Conservation (phyloP, 257 asterid genomes). For the Solanum clarkiae region DNA sequence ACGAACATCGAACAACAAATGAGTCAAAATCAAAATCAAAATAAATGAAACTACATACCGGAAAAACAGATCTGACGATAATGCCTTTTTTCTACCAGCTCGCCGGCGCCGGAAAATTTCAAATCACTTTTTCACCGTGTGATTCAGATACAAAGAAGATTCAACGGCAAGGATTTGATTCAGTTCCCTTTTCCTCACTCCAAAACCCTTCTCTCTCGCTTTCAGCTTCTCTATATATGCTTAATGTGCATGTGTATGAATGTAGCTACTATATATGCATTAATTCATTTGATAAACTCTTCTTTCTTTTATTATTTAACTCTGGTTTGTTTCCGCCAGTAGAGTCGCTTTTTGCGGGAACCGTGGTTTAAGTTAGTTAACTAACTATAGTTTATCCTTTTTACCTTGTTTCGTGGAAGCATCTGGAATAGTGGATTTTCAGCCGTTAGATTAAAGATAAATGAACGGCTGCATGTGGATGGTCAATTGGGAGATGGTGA, state of each 20-base stretch:
- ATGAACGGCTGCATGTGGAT: neutral
- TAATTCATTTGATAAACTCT: too few species aligned
- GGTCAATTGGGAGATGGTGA: conserved; percentile 6
- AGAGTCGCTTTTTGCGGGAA: neutral
- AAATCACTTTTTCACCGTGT: neutral
- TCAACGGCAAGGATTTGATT: conserved; percentile 27
- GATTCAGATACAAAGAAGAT: neutral
- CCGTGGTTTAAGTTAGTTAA: neutral
- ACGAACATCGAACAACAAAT: neutral
- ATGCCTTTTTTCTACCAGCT: neutral
- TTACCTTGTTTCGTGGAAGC: conserved; percentile 12
- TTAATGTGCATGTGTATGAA: neutral
- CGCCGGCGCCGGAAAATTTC: conserved; percentile 2
- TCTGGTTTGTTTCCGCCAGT: neutral
- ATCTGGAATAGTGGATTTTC: conserved; percentile 25
- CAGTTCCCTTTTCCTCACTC: neutral
- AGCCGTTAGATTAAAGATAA: conserved; percentile 25
- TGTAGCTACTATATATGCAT: neutral
- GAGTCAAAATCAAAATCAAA: neutral
- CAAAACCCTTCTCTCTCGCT: conserved; percentile 10
- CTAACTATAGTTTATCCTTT: neutral
- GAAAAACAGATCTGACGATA: conserved; percentile 53
- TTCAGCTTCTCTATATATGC: neutral
- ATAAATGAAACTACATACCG: conserved; percentile 17
- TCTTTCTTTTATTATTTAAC: neutral